These are phyloP conservation scores for Lathyrus aphaca DNA, from an alignment of 306 rosid genomes.

Conservation along the genomic window DNA sequence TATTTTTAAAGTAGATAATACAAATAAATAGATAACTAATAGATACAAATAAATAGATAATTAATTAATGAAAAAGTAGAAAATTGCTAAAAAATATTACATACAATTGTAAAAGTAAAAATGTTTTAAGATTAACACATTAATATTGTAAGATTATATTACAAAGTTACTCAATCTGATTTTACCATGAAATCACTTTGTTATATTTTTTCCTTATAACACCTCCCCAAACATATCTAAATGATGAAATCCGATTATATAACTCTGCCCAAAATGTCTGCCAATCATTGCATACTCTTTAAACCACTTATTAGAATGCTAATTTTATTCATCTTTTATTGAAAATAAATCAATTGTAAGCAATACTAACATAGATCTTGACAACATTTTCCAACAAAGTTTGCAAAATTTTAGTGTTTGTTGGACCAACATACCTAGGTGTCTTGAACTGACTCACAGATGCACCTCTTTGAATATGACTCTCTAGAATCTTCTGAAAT, in stretches of 20 bases:
- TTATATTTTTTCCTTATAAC: not conserved
- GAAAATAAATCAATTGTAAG: constrained; percentile 42
- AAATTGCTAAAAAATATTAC: not conserved
- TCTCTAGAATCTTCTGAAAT: constrained; percentile 72
- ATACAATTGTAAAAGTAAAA: not conserved
- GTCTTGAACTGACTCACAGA: constrained; percentile 87
- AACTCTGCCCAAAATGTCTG: not conserved
- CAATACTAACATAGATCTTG: constrained; percentile 62
- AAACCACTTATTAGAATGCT: not conserved
- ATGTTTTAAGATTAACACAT: not conserved
- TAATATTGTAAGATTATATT: not conserved
- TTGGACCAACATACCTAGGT: constrained; percentile 68
- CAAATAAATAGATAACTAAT: too few species aligned
- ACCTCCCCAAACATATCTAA: not conserved
- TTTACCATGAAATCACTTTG: not conserved
- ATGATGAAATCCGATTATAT: not conserved
- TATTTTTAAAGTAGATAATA: too few species aligned
- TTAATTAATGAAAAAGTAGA: not conserved
- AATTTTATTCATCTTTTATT: not conserved
- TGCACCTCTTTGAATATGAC: constrained; percentile 62
- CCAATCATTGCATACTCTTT: not conserved
- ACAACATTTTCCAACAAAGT: constrained; percentile 67
- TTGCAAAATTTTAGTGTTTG: constrained; percentile 60
- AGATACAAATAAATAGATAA: too few species aligned
- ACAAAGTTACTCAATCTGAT: not conserved